Evolutionary conservation across 2,329 filamentous ascomycete genomes (phyloP).

Genomic region (Coniochaeta ligniaria): DNA sequence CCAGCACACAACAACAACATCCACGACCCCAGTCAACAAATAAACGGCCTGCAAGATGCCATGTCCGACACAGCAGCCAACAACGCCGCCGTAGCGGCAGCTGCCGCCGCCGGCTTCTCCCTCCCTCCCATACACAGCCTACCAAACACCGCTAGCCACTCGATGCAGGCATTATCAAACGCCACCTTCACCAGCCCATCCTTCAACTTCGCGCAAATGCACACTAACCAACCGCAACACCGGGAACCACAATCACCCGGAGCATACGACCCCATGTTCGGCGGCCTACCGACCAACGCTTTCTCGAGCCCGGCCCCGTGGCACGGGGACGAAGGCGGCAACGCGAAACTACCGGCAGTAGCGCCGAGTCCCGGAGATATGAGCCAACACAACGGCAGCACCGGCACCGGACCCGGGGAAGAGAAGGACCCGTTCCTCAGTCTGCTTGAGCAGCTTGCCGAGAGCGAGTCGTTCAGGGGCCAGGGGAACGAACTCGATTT

Average conservation of each 20-base stretch:
- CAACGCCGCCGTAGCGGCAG: constrained; percentile 24
- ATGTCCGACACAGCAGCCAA: constrained; percentile 25
- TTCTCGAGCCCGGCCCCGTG: constrained; percentile 46
- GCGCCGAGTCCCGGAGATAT: constrained; percentile 34
- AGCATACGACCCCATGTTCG: constrained; percentile 53
- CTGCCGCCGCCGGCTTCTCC: constrained; percentile 29
- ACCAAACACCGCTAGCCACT: constrained; percentile 8
- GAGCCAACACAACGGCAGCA: constrained; percentile 42
- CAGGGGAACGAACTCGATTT: constrained; percentile 72
- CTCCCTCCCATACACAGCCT: constrained; percentile 17
- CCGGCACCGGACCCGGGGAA: constrained; percentile 39
- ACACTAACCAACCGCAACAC: constrained; percentile 10
- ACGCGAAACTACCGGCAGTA: constrained; percentile 7
- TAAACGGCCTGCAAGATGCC: constrained; percentile 24
- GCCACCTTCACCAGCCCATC: constrained; percentile 31
- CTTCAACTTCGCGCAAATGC: constrained; percentile 27
- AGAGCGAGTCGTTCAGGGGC: constrained; percentile 66
- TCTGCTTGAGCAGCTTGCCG: constrained; percentile 72
- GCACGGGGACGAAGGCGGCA: constrained; percentile 24
- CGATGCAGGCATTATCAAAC: constrained; percentile 20
- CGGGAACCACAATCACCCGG: constrained; percentile 18
- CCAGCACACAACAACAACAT: constrained; percentile 25
- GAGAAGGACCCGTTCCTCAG: constrained; percentile 79
- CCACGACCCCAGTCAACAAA: constrained; percentile 16
- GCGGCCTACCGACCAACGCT: constrained; percentile 43